Evolutionary conservation across 768 basidiomycete species (phyloP).

Genomic region (Pleurotus ostreatus): DNA sequence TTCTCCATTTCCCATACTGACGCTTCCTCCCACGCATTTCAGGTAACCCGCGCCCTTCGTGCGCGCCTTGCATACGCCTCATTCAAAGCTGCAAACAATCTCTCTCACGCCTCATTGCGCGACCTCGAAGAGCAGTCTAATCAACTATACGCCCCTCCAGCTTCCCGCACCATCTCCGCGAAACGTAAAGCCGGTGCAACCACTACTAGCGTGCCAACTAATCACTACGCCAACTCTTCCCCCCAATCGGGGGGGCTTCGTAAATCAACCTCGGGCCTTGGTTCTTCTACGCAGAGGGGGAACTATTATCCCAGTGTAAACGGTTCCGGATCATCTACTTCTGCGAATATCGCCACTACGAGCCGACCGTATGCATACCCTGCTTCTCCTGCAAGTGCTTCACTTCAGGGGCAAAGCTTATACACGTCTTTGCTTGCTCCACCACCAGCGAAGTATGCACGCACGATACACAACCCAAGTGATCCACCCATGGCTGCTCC

Average conservation of each 20-base stretch:
- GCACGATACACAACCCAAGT: conserved; percentile 72
- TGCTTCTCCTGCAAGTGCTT: conserved; percentile 29
- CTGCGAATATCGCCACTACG: conserved; percentile 21
- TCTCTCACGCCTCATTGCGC: conserved; percentile 58
- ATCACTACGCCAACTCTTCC: conserved; percentile 48
- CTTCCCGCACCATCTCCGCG: conserved; percentile 51
- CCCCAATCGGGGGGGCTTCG: conserved; percentile 40
- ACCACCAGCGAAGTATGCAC: conserved; percentile 70
- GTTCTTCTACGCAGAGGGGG: conserved; percentile 29
- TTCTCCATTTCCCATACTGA: conserved; percentile 24
- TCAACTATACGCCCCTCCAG: conserved; percentile 37
- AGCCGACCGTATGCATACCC: conserved; percentile 27
- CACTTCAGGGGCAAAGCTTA: conserved; percentile 46
- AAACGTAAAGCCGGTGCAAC: conserved; percentile 46
- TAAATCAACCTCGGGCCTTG: conserved; percentile 41
- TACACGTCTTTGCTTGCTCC: conserved; percentile 75
- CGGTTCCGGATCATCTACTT: conserved; percentile 15
- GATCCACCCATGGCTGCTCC: conserved; percentile 66
- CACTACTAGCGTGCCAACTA: conserved; percentile 28
- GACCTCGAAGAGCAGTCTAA: conserved; percentile 65
- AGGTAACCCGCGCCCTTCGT: conserved; percentile 81
- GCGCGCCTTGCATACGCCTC: conserved; percentile 80
- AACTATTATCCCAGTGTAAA: conserved; percentile 33
- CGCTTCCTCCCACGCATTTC: conserved; percentile 22
- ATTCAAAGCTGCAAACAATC: conserved; percentile 77